These are phyloP conservation scores for Carex cristatella DNA, from an alignment of 176 grass and related monocot species.

Conservation along the genomic window DNA sequence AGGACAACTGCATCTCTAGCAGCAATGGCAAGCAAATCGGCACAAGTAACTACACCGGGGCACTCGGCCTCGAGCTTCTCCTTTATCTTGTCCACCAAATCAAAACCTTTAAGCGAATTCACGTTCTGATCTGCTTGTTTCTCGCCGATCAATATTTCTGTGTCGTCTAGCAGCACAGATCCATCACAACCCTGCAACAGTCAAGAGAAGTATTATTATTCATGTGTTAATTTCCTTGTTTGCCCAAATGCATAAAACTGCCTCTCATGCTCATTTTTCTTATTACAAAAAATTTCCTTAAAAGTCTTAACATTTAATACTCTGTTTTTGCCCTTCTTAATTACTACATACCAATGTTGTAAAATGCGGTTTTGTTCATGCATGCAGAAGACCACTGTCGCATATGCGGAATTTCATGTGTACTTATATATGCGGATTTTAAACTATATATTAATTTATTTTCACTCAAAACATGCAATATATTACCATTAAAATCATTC, in stretches of 20 bases:
- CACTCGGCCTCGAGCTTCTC: slow-evolving; percentile 86
- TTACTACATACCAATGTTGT: neutral
- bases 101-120: slow-evolving; percentile 90
- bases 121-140: slow-evolving; percentile 77
- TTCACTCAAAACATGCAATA: too few relatives aligned
- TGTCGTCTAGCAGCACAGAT: slow-evolving; percentile 90
- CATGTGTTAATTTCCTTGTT: neutral
- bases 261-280: neutral
- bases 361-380: too few relatives aligned
- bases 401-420: too few relatives aligned
- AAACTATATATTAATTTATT: too few relatives aligned
- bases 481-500: too few relatives aligned
- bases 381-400: too few relatives aligned
- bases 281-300: neutral
- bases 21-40: slow-evolving; percentile 81
- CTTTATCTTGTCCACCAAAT: slow-evolving; percentile 83
- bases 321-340: neutral
- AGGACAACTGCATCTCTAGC: slow-evolving; percentile 70
- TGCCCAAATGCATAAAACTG: neutral
- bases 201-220: neutral
- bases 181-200: slow-evolving; percentile 75
- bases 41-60: slow-evolving; percentile 76
- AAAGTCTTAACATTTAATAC: neutral
- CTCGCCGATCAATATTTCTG: slow-evolving; percentile 53
- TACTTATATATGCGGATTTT: too few relatives aligned